Evolutionary conservation across 257 asterid genomes (phyloP), one percentile per base, ranked within the genome.

Genomic region (Nicotiana benthamiana): DNA sequence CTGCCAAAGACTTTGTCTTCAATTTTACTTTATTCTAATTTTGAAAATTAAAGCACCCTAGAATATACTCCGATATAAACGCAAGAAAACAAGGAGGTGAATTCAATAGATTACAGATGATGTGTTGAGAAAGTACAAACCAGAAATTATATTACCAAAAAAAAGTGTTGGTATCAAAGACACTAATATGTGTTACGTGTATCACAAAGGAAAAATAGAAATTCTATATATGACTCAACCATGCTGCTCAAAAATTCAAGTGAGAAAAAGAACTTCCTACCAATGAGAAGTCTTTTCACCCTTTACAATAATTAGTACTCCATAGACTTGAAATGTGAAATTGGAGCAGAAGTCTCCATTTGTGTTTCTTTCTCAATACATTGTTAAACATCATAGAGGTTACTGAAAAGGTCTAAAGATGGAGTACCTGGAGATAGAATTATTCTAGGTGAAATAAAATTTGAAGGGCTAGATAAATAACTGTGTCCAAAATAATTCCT

Each of bases 361-460:
- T 4, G 46, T 40, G 46, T 40, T 28, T 72, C 26, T 7, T 46
- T 72, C 8, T 72, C 36, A 46, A 20, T 46, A 15, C 24, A 9
- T 13, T 46, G 60, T 82, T 83, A 89, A n/a, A 86, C 82, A 83
- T 90, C 99, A 82, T 92, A 93, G 68, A 93, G 80, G 82, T 86
- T 83, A 56, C 84, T 89, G 84, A 90, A 89, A 53, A 93, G 93
- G 74, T 93, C 95, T 59, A 92, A 75, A 76, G 88, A 82, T n/a
- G 85, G 86, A 15, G 92, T 88, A 57, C 75, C 88, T 46, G 99
- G 99, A 75, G 99, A 94, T 5, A 59, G 13, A 36, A 90, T 90
- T 48, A 87, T 78, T 56, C 85, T 85, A 4, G 98, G 97, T 3
- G 98, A 93, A 60, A 88, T 51, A 56, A 91, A 91, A 77, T 57